A percentile compares a stretch with the other conserved stretches of the same genome.
These are phyloP conservation scores for Termitomyces titanicus DNA, from an alignment of 768 basidiomycete genomes.

Conservation along the genomic window DNA sequence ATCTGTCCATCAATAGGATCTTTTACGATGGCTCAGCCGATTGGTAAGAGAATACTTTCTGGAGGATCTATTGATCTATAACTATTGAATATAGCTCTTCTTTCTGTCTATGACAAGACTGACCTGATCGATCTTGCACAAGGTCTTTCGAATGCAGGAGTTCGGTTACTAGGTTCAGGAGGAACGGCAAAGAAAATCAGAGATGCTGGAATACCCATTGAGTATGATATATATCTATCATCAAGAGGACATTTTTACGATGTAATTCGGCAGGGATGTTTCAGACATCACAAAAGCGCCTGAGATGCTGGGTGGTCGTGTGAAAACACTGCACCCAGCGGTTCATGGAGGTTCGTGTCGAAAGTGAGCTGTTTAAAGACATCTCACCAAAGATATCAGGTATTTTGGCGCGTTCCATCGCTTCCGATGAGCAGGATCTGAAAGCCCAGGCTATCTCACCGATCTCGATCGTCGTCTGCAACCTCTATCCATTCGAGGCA, in stretches of 20 bases:
- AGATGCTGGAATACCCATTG: constrained; percentile 86
- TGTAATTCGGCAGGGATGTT: constrained; percentile 67
- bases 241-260: background rate
- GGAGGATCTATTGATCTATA: background rate
- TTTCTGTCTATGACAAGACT: constrained; percentile 97
- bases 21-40: constrained; percentile 12
- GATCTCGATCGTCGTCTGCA: constrained; percentile 97
- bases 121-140: constrained; percentile 85
- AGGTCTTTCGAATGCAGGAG: constrained; percentile 76
- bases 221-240: constrained; percentile 46
- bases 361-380: constrained; percentile 1
- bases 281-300: constrained; percentile 96
- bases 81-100: constrained; percentile 51
- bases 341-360: constrained; percentile 84
- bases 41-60: constrained; percentile 7
- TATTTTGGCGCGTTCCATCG: constrained; percentile 89
- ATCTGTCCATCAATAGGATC: background rate
- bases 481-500: constrained; percentile 94
- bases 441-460: constrained; percentile 80
- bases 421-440: constrained; percentile 87
- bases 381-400: constrained; percentile 41
- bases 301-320: constrained; percentile 97
- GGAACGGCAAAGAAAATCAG: constrained; percentile 98
- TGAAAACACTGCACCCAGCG: constrained; percentile 97
- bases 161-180: constrained; percentile 90